Base-by-base conservation (phyloP, 78 protist species). In the Dictyostelium firmibasis region DNA sequence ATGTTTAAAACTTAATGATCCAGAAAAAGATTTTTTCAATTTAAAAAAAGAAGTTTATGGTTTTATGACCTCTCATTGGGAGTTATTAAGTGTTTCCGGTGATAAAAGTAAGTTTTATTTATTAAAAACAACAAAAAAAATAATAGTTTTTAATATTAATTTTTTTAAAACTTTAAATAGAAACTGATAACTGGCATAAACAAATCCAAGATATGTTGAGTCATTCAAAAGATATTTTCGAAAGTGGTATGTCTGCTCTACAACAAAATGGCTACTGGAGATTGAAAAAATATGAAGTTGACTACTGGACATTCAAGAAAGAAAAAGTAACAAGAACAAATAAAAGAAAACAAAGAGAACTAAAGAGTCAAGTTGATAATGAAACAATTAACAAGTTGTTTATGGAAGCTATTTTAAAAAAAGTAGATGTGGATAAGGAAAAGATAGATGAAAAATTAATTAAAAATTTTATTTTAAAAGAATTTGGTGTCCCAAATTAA, bases 191-290 rank as follows among this genome's bases (percentile, higher is more conserved):
- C 47, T 88, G 93, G 93, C 81, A 79, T 23, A 88, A 88, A 67
- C 93, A 88, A 79, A 88, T 88, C 25, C 93, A 88, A 67, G 93
- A 88, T 79, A 88, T 88, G 93, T 41, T 88, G 18, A 88, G 93
- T 23, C 93, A 88, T 31, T 79, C 86, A 29, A 88, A 88, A 44
- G 86, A 79, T 14, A 29, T 79, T 1, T 88, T 88, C 44, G 86
- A 88, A 67, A 62, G 81, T 79, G 93, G 93, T 25, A 88, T 88
- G 93, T 78, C 72, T 2, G 25, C 41, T 9, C 67, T 88, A 38
- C 67, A 77, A 67, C 93, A 88, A 36, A 88, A 88, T 88, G 93
- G 93, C 1, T 88, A 31, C 44, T 88, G 93, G 93, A 75, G 50
- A 75, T 36, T 36, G 35, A 75, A 36, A n/a, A 75, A 75, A 3